Evolutionary conservation across 768 basidiomycete species (phyloP).

Genomic region (Udeniomyces megalosporus): DNA sequence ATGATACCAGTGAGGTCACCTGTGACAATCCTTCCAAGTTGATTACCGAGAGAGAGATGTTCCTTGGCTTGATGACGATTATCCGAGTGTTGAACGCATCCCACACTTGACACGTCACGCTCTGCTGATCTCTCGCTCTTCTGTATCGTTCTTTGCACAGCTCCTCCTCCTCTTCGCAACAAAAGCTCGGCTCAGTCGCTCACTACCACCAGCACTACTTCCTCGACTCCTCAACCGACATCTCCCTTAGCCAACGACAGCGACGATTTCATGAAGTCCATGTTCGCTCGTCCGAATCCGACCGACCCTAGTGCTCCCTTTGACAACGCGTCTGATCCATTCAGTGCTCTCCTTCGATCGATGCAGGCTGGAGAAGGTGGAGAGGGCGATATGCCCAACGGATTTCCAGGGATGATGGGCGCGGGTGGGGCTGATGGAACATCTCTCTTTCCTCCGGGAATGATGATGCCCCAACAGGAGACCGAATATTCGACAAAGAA

Average conservation of each 20-base stretch:
- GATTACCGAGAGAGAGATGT: too few relatives aligned
- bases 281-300: not conserved
- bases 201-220: not conserved
- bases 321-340: not conserved
- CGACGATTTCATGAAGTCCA: not conserved
- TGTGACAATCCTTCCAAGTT: too few relatives aligned
- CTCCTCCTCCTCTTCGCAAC: not conserved
- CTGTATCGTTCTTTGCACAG: not conserved
- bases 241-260: not conserved
- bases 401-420: not conserved
- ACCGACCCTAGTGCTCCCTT: not conserved
- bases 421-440: too few relatives aligned
- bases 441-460: not conserved
- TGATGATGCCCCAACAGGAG: not conserved
- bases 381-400: not conserved
- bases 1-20: not conserved
- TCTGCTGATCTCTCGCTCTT: not conserved
- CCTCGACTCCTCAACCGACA: not conserved
- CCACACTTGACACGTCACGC: not conserved
- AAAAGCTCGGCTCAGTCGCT: not conserved
- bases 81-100: too few relatives aligned
- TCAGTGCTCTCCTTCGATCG: slow-evolving; percentile 1
- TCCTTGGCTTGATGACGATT: too few relatives aligned
- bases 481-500: slow-evolving; percentile 6
- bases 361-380: slow-evolving; percentile 10